These are phyloP conservation scores for Pseudogymnoascus sp. DNA, from an alignment of 2,329 filamentous ascomycete genomes.

Conservation along the genomic window DNA sequence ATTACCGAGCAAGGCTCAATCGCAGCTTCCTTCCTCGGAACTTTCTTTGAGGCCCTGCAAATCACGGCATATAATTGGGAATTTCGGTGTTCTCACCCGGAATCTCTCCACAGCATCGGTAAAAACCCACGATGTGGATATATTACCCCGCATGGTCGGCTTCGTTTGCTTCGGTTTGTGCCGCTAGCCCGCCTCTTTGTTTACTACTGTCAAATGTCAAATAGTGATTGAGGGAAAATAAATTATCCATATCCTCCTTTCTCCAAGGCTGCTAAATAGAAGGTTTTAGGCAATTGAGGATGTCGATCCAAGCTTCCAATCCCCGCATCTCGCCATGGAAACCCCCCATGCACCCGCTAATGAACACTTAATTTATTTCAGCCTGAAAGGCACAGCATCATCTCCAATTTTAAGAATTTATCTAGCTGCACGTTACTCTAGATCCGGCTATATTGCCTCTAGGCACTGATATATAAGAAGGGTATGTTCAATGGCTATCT, in stretches of 20 bases:
- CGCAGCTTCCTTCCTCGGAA: background rate
- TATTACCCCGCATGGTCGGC: background rate
- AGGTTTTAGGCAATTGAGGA: background rate
- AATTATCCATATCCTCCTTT: background rate
- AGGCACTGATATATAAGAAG: background rate
- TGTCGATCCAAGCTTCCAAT: background rate
- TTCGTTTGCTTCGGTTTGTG: background rate
- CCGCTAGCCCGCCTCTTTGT: background rate
- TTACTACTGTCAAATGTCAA: background rate
- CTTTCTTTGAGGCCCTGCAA: background rate
- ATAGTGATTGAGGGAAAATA: background rate
- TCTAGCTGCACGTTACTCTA: background rate
- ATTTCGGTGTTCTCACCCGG: too few species aligned
- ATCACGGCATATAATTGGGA: background rate
- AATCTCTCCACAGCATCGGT: too few species aligned
- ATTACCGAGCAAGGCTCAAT: background rate
- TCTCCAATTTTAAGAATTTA: slow-evolving; percentile 2
- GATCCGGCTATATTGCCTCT: background rate
- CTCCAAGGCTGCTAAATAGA: background rate
- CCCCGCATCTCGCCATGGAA: slow-evolving; percentile 7
- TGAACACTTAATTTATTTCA: background rate
- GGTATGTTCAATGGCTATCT: background rate
- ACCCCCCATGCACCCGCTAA: background rate
- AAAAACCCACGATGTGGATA: background rate
- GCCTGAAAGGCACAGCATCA: background rate